These are phyloP conservation scores for Epichloe coenophiala DNA, from an alignment of 2,329 filamentous ascomycete species.

Conservation along the genomic window DNA sequence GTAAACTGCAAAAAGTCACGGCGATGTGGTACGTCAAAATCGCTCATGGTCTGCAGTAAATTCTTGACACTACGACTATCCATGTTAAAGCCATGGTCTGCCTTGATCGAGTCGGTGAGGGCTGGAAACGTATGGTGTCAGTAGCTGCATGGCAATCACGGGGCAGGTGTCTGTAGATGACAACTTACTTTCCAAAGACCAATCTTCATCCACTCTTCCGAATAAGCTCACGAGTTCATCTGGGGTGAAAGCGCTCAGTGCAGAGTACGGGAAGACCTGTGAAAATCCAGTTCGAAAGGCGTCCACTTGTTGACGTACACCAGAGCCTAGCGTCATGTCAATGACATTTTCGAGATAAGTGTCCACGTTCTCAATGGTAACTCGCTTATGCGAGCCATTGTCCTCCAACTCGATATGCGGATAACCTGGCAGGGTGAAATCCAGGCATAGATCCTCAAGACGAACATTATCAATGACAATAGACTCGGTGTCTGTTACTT, in stretches of 20 bases:
- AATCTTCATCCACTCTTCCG: conserved; percentile 85
- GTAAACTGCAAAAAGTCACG: conserved; percentile 96
- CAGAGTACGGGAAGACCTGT: conserved; percentile 89
- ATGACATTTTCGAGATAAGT: conserved; percentile 79
- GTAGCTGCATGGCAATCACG: conserved; percentile 1
- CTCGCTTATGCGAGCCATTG: conserved; percentile 57
- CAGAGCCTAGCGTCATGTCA: conserved; percentile 79
- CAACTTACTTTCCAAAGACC: conserved; percentile 83
- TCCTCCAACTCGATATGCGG: conserved; percentile 70
- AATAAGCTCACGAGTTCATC: conserved; percentile 92
- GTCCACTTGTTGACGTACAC: conserved; percentile 78
- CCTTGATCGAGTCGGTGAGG: conserved; percentile 95
- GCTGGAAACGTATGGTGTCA: conserved; percentile 34
- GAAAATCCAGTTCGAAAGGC: conserved; percentile 87
- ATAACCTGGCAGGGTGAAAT: conserved; percentile 92
- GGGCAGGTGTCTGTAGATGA: background rate
- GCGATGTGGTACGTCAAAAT: conserved; percentile 58
- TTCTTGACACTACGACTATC: conserved; percentile 94
- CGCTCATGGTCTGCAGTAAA: conserved; percentile 86
- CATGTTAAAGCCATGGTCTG: conserved; percentile 96
- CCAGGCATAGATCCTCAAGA: conserved; percentile 78
- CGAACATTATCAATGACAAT: conserved; percentile 63
- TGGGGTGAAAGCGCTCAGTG: conserved; percentile 84
- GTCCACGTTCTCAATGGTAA: conserved; percentile 88
- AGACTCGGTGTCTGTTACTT: conserved; percentile 52